A percentile compares a stretch with the other conserved stretches of the same genome.
phyloP scores from a whole-genome alignment of 164 flowering plant species.

The Euptelea pleiosperma region DNA sequence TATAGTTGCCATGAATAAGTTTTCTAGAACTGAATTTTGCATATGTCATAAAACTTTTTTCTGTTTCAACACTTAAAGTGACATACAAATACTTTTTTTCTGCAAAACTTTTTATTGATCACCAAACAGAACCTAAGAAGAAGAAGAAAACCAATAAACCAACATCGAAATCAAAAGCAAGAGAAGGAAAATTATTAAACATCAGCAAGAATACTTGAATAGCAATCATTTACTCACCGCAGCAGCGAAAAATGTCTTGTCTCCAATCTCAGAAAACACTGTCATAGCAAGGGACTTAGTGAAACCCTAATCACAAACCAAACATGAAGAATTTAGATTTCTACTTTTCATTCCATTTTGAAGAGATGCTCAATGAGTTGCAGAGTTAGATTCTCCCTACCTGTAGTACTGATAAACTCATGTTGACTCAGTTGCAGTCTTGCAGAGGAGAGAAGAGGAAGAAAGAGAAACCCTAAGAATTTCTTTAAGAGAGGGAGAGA shows the following conservation, averaged over 20 bases:
- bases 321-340: not conserved
- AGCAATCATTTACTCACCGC: constrained; percentile 48
- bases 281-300: constrained; percentile 91
- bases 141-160: too few relatives aligned
- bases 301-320: constrained; percentile 51
- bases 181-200: too few relatives aligned
- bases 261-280: constrained; percentile 90
- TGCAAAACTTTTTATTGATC: too few relatives aligned
- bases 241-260: constrained; percentile 92
- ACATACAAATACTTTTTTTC: too few relatives aligned
- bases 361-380: not conserved
- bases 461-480: not conserved
- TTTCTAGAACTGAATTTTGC: too few relatives aligned
- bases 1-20: too few relatives aligned
- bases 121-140: too few relatives aligned
- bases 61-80: too few relatives aligned
- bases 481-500: not conserved
- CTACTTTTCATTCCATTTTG: too few relatives aligned
- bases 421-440: constrained; percentile 14
- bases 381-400: constrained; percentile 8
- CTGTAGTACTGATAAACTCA: constrained; percentile 38
- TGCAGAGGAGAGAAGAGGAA: too few relatives aligned
- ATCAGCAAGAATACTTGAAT: not conserved
- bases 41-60: too few relatives aligned
- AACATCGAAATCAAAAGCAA: too few relatives aligned